Percentiles rank a stretch among this genome's conserved stretches.
Evolutionary conservation across 2,329 filamentous ascomycete genomes (phyloP).

Genomic region (Talaromyces rugulosus): DNA sequence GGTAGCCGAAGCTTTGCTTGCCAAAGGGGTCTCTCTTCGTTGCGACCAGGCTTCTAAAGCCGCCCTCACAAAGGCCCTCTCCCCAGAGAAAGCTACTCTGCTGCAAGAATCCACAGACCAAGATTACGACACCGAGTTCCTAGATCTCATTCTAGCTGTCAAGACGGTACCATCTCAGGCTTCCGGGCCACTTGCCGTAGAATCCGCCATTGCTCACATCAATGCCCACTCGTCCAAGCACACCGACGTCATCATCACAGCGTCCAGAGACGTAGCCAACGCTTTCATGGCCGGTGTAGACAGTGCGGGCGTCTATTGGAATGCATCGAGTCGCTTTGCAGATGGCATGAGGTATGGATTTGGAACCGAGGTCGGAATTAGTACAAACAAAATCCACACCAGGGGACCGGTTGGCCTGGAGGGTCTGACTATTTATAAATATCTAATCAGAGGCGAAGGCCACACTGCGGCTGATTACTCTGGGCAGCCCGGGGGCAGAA

Average conservation of each 20-base stretch:
- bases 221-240: conserved; percentile 90
- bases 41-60: conserved; percentile 70
- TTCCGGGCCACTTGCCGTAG: conserved; percentile 41
- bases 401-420: conserved; percentile 90
- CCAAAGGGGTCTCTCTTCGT: conserved; percentile 73
- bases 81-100: conserved; percentile 39
- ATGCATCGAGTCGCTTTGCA: conserved; percentile 87
- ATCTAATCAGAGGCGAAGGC: conserved; percentile 77
- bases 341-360: conserved; percentile 98
- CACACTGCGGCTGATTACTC: conserved; percentile 74
- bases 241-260: conserved; percentile 85
- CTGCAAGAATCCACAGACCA: conserved; percentile 62
- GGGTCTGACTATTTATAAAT: conserved; percentile 96
- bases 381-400: conserved; percentile 97
- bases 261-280: conserved; percentile 63
- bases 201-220: conserved; percentile 79
- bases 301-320: conserved; percentile 93
- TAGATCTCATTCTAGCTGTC: conserved; percentile 78
- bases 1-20: conserved; percentile 69
- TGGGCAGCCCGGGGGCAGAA: conserved; percentile 48
- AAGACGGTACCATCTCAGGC: conserved; percentile 60
- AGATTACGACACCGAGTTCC: conserved; percentile 86
- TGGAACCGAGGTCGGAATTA: conserved; percentile 96
- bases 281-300: conserved; percentile 82
- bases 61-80: conserved; percentile 52